Conservation (phyloP, 2,329 filamentous ascomycete species). For the Aureobasidium vineae region DNA sequence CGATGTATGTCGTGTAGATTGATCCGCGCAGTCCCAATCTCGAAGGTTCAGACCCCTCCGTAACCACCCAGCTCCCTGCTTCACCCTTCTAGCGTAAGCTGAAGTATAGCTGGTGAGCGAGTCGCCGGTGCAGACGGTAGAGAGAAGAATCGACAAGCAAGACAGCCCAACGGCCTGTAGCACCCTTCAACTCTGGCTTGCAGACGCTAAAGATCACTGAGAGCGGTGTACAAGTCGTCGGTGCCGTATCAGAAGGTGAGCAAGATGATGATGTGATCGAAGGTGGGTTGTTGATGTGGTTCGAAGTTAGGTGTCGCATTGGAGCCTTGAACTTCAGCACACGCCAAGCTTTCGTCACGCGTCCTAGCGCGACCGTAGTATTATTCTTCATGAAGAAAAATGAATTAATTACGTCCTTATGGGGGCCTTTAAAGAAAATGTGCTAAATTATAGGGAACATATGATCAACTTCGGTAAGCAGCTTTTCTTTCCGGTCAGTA, state of each 20-base stretch:
- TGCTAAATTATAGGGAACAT: too few relatives aligned
- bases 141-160: not conserved
- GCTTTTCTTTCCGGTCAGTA: too few relatives aligned
- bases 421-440: too few relatives aligned
- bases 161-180: not conserved
- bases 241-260: conserved; percentile 8
- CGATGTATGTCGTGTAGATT: not conserved
- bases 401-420: not conserved
- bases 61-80: conserved; percentile 19
- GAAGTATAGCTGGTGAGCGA: not conserved
- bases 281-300: not conserved
- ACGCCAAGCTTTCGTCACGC: conserved; percentile 16
- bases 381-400: not conserved
- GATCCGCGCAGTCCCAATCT: not conserved
- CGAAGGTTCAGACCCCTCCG: not conserved
- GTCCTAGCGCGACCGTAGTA: not conserved
- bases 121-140: conserved; percentile 10
- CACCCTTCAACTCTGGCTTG: conserved; percentile 12
- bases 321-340: not conserved
- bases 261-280: not conserved
- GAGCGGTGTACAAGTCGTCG: conserved; percentile 11
- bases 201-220: conserved; percentile 16
- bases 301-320: not conserved
- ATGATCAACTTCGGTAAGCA: too few relatives aligned
- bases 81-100: conserved; percentile 16